These are phyloP conservation scores for Lachancea lanzarotensis DNA, from an alignment of 805 yeast species.

Conservation along the genomic window DNA sequence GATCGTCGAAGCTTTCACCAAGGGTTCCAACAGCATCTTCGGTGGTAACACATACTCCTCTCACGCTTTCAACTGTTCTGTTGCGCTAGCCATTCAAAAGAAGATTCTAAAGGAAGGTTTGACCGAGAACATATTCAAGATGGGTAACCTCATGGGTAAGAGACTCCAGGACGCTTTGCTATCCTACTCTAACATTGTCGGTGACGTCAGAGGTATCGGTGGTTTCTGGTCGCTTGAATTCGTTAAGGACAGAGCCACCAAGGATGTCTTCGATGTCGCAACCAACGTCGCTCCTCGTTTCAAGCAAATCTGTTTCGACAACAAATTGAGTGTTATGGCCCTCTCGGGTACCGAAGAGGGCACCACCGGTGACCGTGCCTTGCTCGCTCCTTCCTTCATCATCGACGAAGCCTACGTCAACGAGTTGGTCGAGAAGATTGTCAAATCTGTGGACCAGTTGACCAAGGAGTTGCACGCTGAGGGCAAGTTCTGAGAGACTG, in stretches of 20 bases:
- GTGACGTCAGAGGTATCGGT: conserved; percentile 60
- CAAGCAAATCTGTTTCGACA: conserved; percentile 34
- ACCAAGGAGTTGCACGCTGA: conserved; percentile 15
- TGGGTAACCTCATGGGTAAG: conserved; percentile 39
- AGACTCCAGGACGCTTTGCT: conserved; percentile 32
- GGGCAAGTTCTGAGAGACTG: conserved; percentile 6
- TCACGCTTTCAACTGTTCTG: conserved; percentile 42
- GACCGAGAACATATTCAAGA: conserved; percentile 38
- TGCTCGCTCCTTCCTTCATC: conserved; percentile 44
- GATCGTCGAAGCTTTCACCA: conserved; percentile 34
- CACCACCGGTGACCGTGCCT: conserved; percentile 38
- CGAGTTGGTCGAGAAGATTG: conserved; percentile 36
- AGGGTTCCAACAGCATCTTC: conserved; percentile 37
- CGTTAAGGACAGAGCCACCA: conserved; percentile 46
- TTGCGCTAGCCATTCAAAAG: conserved; percentile 42
- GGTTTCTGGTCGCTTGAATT: conserved; percentile 54
- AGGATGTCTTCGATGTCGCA: conserved; percentile 40
- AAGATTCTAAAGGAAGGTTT: conserved; percentile 32
- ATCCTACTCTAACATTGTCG: conserved; percentile 38
- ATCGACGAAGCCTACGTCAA: conserved; percentile 40
- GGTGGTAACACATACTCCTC: conserved; percentile 50
- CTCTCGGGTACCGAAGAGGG: conserved; percentile 39
- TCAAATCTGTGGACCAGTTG: conserved; percentile 36
- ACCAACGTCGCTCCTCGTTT: conserved; percentile 34
- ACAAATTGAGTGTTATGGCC: conserved; percentile 45